Evolutionary conservation across 2,329 filamentous ascomycete genomes (phyloP), one percentile per base, ranked within the genome.

Genomic region (Ciborinia camelliae): DNA sequence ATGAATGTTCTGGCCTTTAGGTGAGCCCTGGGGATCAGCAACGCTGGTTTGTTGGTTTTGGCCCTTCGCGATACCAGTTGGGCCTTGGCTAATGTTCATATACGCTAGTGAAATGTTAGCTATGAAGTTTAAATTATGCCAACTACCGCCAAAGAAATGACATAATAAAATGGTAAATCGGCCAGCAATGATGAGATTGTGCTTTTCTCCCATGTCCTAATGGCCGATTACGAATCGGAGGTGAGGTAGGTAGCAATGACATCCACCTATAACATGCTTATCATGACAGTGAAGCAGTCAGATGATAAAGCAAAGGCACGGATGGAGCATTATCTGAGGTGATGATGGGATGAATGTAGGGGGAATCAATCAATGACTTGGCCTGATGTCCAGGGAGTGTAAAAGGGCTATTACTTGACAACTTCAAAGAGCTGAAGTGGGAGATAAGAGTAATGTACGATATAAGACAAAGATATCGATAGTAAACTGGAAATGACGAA

Each of bases 61-160:
- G 26, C 7, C 41, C 7, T 59, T 47, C 7, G 30, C 5, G 41
- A 26, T n/a, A 26, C 43, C 41, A 20, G 15, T 47, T 59, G 20
- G 6, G 26, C 4, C 28, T 47, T 35, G 30, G n/a, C 55, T 59
- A 8, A 59, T 59, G 41, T 7, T 59, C 8, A 47, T 47, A 12
- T 59, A 59, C 20, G 41, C 55, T 59, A 47, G 30, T 59, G n/a
- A 59, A 23, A 47, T 26, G 14, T 59, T 26, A 59, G 55, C 30
- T 4, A 26, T n/a, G 14, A 47, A 26, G 14, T 26, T 6, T 35
- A n/a, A 18, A 47, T 6, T 23, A 26, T 26, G 10, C 9, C n/a
- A 47, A 8, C n/a, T 10, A 26, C n/a, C 43, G 7, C n/a, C 8
- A 10, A 37, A 12, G 1, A 26, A 18, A 23, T 8, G 15, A 26